Conservation (phyloP, 176 grass and related monocot genomes). For the Elymus sibiricus region DNA sequence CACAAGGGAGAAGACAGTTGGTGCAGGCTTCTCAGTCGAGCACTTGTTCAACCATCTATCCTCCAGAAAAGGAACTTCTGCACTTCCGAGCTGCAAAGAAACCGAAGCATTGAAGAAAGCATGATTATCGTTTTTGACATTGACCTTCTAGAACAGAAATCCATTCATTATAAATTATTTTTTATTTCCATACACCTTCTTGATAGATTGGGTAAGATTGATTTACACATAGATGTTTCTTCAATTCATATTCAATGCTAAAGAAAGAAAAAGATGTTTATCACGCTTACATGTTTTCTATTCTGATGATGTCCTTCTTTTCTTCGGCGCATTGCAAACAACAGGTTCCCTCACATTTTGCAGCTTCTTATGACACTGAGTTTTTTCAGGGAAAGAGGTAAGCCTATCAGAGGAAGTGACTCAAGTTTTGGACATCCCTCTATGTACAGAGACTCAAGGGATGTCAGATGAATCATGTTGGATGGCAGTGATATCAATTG, state of each 20-base stretch:
- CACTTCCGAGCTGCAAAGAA: background rate
- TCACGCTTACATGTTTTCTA: background rate
- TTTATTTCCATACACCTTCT: background rate
- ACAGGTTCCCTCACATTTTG: background rate
- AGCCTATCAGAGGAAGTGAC: background rate
- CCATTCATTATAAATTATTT: background rate
- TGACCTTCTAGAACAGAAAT: background rate
- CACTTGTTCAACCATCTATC: background rate
- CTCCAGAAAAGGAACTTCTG: background rate
- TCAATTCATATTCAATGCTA: background rate
- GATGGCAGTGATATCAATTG: constrained; percentile 1
- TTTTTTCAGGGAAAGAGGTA: constrained; percentile 2
- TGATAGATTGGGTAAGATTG: background rate
- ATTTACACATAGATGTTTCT: background rate
- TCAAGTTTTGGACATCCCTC: constrained; percentile 9
- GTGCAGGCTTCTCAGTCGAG: background rate
- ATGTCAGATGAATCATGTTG: background rate
- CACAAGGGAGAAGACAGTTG: background rate
- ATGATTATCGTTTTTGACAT: background rate
- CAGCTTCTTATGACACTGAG: background rate
- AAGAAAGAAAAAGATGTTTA: background rate
- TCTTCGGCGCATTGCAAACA: background rate
- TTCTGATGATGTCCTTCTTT: background rate
- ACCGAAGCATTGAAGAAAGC: background rate
- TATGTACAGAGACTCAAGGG: background rate